Evolutionary conservation across 75 land plant species (phyloP).

Genomic region (Azolla pinnata): DNA sequence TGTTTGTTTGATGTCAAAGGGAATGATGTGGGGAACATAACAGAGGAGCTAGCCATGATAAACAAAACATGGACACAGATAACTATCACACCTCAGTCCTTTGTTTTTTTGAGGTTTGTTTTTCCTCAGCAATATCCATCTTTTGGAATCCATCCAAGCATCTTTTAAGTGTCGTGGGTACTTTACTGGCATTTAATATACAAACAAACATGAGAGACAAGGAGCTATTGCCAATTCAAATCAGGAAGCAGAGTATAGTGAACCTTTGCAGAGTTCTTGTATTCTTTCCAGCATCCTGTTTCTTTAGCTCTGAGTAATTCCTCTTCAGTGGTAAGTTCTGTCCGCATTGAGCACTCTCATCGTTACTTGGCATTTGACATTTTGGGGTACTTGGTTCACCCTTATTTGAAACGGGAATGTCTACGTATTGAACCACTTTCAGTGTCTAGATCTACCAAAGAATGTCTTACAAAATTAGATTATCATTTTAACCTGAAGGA

Average conservation of each 20-base stretch:
- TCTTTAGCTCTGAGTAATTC: background rate
- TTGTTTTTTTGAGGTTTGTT: background rate
- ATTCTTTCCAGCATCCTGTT: background rate
- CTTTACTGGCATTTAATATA: no score
- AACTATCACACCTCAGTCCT: background rate
- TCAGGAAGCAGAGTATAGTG: no score
- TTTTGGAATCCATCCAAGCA: background rate
- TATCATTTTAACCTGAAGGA: no score
- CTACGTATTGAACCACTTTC: background rate
- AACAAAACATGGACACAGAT: background rate
- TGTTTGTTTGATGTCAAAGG: no score
- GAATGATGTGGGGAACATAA: background rate
- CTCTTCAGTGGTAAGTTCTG: background rate
- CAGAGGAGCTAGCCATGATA: background rate
- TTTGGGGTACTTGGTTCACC: constrained; percentile 3
- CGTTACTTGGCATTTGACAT: background rate
- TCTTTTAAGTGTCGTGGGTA: no score
- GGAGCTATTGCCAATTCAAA: no score
- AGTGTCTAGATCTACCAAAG: background rate
- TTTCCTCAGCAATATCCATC: background rate
- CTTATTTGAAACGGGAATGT: background rate
- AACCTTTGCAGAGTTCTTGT: no score
- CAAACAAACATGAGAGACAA: no score
- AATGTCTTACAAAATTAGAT: background rate
- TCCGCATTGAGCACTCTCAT: background rate